Evolutionary conservation across 1,284 basidiomycete genomes (phyloP), one percentile per base, ranked within the genome.

Genomic region (Marasmius sp.): DNA sequence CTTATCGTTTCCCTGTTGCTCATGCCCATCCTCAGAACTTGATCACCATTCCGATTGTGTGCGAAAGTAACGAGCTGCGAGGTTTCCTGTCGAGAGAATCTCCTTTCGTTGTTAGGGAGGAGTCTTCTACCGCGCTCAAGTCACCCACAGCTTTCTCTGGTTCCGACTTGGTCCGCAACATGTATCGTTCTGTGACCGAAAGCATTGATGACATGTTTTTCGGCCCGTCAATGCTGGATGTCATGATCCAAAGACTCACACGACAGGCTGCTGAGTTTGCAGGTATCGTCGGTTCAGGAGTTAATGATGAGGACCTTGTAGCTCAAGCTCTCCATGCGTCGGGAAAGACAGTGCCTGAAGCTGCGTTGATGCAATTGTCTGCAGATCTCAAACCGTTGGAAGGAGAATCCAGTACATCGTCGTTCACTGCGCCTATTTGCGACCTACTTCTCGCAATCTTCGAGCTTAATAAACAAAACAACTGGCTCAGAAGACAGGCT

Each of bases 401-500:
- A 22, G 94, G 92, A 38, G 94, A 95, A 74, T 91, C 89, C 1
- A 92, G 89, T 61, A 84, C 87, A n/a, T 93, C 91, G 5, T 85
- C 85, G 2, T 98, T 98, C 74, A 95, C 94, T 1, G 89, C 89
- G 0, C 95, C 97, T 0, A 97, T 99, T 60, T 97, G 95, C 70
- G 95, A 98, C 71, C 80, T 98, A 34, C 83, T 98, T 43, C 83
- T 98, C 58, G 93, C 95, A 22, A 82, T 98, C 8, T 98, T 98
- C 67, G 95, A 98, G 74, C 85, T 98, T 27, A 91, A 97, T 75
- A 94, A 94, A 79, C 92, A 93, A 74, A 93, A 96, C 70, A 96
- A 96, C 67, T 99, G 97, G 97, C 79, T 98, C 37, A 82, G 96
- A 57, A 83, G 94, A n/a, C 96, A 98, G 74, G 96, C 97, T 1